Conservation (phyloP, 2,329 filamentous ascomycete genomes). For the Trichoderma sp. region DNA sequence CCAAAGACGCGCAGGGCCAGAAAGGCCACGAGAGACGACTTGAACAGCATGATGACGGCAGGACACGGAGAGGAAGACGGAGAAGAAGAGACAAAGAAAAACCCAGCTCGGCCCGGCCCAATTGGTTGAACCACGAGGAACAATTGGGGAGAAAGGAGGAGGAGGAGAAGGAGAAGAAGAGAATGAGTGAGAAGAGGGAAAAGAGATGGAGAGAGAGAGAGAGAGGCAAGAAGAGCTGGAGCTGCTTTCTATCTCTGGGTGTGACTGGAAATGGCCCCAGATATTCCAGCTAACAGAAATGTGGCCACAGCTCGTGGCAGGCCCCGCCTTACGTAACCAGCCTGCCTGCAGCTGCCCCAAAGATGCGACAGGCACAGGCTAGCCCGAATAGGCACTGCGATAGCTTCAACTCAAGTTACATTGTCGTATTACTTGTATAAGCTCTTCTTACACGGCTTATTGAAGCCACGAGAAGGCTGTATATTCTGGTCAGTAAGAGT, state of each 20-base stretch:
- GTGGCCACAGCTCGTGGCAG: conserved; percentile 27
- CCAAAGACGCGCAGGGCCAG: conserved; percentile 69
- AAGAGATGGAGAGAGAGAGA: conserved; percentile 9
- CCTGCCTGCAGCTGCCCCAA: background rate
- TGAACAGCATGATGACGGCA: conserved; percentile 66
- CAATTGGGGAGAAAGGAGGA: conserved; percentile 6
- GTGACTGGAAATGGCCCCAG: conserved; percentile 6
- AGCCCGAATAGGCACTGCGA: background rate
- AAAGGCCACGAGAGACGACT: conserved; percentile 70
- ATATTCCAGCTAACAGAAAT: conserved; percentile 23
- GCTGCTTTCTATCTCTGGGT: conserved; percentile 15
- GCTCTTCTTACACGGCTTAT: no score
- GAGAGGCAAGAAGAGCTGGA: conserved; percentile 13
- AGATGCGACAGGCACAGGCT: background rate
- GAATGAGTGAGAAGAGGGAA: conserved; percentile 18
- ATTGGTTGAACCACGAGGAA: conserved; percentile 22
- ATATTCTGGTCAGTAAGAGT: no score
- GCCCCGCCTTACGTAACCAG: conserved; percentile 21
- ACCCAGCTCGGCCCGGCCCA: conserved; percentile 20
- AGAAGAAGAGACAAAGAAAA: background rate
- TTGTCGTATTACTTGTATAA: no score
- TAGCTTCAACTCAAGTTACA: no score
- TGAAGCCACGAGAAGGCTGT: no score
- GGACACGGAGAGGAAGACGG: background rate
- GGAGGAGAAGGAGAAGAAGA: conserved; percentile 18